A percentile compares a stretch with the other conserved stretches of the same genome.
phyloP scores from a whole-genome alignment of 306 rosid species.

The Lupinus albus region DNA sequence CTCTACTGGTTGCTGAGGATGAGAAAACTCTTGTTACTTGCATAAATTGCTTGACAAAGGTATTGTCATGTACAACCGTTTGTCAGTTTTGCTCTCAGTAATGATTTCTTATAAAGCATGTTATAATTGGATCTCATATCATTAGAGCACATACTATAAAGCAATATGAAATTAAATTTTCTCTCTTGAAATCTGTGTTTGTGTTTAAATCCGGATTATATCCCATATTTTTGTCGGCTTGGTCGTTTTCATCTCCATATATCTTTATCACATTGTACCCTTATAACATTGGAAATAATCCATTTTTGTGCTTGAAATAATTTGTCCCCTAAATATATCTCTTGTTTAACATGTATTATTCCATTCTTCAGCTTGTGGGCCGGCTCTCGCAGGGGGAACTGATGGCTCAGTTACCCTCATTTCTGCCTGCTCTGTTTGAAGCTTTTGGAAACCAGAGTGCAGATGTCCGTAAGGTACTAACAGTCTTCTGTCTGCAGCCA shows the following conservation, averaged over 20 bases:
- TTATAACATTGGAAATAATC: not conserved
- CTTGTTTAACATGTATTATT: conserved; percentile 26
- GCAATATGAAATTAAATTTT: not conserved
- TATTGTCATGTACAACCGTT: conserved; percentile 39
- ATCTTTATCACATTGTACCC: not conserved
- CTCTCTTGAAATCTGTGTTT: not conserved
- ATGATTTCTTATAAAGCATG: not conserved
- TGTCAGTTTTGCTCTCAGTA: conserved; percentile 22
- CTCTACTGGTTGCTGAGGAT: conserved; percentile 86
- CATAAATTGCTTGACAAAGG: conserved; percentile 94
- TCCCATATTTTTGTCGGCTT: not conserved
- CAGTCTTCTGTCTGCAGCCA: conserved; percentile 22
- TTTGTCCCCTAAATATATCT: conserved; percentile 34
- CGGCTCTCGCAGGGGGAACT: conserved; percentile 86
- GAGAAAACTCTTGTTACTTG: conserved; percentile 94
- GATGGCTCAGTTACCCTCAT: conserved; percentile 84
- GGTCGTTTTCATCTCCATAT: not conserved
- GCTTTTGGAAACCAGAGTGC: conserved; percentile 98
- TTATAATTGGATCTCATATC: not conserved
- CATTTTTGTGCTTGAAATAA: conserved; percentile 28
- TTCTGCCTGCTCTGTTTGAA: conserved; percentile 93
- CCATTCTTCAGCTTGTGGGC: conserved; percentile 74
- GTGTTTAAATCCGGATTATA: not conserved
- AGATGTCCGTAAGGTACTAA: conserved; percentile 90
- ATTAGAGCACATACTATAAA: not conserved